phyloP scores from a whole-genome alignment of 495 filamentous ascomycete species.

The Lasiosphaeria ovina region DNA sequence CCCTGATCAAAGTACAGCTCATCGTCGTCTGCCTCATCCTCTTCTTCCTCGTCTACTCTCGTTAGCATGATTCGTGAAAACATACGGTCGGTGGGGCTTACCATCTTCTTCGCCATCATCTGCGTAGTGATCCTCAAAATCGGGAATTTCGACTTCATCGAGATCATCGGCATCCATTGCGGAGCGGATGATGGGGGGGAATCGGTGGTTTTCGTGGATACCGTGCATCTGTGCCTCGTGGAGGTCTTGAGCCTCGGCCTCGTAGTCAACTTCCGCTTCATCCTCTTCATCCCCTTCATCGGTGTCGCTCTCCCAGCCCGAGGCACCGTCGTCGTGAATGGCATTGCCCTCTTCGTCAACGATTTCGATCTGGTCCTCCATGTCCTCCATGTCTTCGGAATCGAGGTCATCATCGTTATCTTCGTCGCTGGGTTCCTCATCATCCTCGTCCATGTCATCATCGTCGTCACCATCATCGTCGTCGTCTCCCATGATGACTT shows the following conservation, averaged over 20 bases:
- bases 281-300: conserved; percentile 56
- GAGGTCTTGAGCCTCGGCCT: conserved; percentile 44
- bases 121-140: conserved; percentile 59
- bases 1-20: conserved; percentile 65
- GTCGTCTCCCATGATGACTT: conserved; percentile 83
- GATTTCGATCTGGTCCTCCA: conserved; percentile 55
- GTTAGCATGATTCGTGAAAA: conserved; percentile 21
- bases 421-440: conserved; percentile 62
- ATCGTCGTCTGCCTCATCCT: conserved; percentile 69
- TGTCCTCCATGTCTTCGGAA: conserved; percentile 51
- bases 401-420: conserved; percentile 51
- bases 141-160: conserved; percentile 46
- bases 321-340: conserved; percentile 50
- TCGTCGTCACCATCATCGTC: conserved; percentile 67
- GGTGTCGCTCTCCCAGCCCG: conserved; percentile 57
- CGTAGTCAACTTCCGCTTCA: conserved; percentile 51
- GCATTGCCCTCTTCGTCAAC: conserved; percentile 54
- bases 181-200: conserved; percentile 57
- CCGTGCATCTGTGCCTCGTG: conserved; percentile 41
- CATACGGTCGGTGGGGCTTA: conserved; percentile 33
- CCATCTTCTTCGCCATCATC: conserved; percentile 67
- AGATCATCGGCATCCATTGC: conserved; percentile 64
- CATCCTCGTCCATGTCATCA: conserved; percentile 65
- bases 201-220: conserved; percentile 38
- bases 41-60: conserved; percentile 64